phyloP scores from a whole-genome alignment of 2,329 filamentous ascomycete species.

The Fusarium fracticaudum region DNA sequence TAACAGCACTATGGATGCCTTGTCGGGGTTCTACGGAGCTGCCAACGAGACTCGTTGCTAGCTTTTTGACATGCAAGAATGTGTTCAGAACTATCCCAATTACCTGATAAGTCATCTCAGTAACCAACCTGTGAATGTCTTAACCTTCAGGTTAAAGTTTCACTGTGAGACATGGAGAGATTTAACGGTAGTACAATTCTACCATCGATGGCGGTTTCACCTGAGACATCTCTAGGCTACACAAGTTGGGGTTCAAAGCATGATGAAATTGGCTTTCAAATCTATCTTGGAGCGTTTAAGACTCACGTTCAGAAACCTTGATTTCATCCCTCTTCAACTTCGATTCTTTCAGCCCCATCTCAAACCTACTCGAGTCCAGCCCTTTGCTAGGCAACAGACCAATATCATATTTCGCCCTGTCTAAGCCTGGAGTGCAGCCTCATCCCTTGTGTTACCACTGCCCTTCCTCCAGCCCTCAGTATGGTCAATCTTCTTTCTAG shows the following conservation, averaged over 20 bases:
- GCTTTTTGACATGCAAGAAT: not conserved
- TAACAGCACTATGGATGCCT: not conserved
- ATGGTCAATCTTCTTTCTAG: slow-evolving; percentile 62
- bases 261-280: not conserved
- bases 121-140: not conserved
- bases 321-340: not conserved
- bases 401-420: not conserved
- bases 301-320: not conserved
- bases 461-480: slow-evolving; percentile 64
- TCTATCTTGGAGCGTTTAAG: not conserved
- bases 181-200: not conserved
- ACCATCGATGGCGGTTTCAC: not conserved
- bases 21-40: not conserved
- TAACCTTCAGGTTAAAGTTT: not conserved
- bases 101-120: not conserved
- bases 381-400: not conserved
- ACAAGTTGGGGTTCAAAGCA: not conserved
- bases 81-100: not conserved
- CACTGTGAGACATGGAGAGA: not conserved
- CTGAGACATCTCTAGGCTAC: not conserved
- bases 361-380: not conserved
- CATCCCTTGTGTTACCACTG: slow-evolving; percentile 65
- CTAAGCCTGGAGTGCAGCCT: slow-evolving; percentile 66
- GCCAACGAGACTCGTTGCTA: too few species aligned
- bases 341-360: not conserved